A percentile compares a stretch with the other conserved stretches of the same genome.
Conservation (phyloP, 176 grass and related monocot genomes). For the Raddia guianensis region DNA sequence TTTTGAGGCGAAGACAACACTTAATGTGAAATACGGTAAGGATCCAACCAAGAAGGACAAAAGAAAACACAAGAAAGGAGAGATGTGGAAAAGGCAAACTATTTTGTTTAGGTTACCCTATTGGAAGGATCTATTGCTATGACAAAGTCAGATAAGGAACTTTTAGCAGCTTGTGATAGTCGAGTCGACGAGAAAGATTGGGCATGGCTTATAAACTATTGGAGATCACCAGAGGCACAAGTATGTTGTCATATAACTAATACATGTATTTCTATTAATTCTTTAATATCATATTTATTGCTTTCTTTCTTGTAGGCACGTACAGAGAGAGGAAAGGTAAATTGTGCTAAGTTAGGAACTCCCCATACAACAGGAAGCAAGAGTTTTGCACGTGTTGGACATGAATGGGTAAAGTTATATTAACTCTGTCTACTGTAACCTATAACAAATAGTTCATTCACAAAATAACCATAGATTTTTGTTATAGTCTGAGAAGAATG, state of each 20-base stretch:
- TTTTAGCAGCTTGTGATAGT: background rate
- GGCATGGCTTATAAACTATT: background rate
- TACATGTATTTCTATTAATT: too few species aligned
- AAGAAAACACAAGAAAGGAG: too few species aligned
- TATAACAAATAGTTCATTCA: too few species aligned
- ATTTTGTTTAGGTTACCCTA: too few species aligned
- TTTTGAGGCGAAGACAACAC: too few species aligned
- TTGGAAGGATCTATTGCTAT: too few species aligned
- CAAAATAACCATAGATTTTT: too few species aligned
- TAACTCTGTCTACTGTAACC: too few species aligned
- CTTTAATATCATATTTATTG: too few species aligned
- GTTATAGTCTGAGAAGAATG: background rate
- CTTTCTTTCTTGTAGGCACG: background rate
- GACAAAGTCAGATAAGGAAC: background rate
- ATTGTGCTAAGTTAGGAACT: background rate
- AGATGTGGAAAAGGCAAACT: too few species aligned
- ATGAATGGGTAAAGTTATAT: background rate
- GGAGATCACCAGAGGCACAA: background rate
- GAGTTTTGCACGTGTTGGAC: background rate
- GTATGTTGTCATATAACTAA: background rate
- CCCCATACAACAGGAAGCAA: slow-evolving; percentile 2
- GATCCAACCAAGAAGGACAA: too few species aligned
- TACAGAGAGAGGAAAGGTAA: background rate
- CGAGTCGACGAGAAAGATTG: background rate
- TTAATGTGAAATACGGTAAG: too few species aligned